Evolutionary conservation across 2,329 filamentous ascomycete species (phyloP), one percentile per base, ranked within the genome.

Genomic region (Tolypocladium paradoxum): DNA sequence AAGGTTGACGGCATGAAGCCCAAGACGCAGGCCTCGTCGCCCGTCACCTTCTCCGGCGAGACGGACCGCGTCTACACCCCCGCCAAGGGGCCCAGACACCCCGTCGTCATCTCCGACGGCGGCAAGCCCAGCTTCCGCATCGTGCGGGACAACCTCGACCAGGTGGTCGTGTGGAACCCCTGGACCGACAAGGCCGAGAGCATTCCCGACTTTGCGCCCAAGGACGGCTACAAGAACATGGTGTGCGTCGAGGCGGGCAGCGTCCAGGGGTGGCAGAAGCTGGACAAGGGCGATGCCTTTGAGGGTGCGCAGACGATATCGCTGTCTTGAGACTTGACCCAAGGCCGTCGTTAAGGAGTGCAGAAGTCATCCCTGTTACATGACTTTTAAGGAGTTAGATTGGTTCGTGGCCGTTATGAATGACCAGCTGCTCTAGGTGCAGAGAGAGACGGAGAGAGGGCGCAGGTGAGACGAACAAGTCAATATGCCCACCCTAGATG

Each of bases 141-240:
- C 53, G 81, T 86, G 40, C 83, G 93, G 56, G 90, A 96, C 70
- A 91, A 90, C 60, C 78, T 99, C 60, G 80, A 81, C 57, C 89
- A 97, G 60, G 84, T 93, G 18, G 92, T 96, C 1, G 87, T 97
- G 33, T 99, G 93, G 93, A 99, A 99, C 71, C 93, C 93, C 2
- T 96, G 92, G 90, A 77, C 79, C 40, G 88, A 91, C 58, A 95
- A 95, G 75, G 83, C 88, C 1, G 81, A 83, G 61, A 78, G 78
- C 6, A 95, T 96, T 73, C 83, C 76, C 51, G 93, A 99, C 70
- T 96, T 97, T 67, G 81, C 79, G 54, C 93, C 93, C 49, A 87
- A 95, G 65, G 87, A 91, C 52, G 93, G 88, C 37, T 97, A 86
- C 76, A 89, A 89, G 76, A 82, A 90, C 55, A 96, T 97, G 89